Evolutionary conservation across 129 eudicot genomes (phyloP), one percentile per base, ranked within the genome.

Genomic region (Tagetes erecta): DNA sequence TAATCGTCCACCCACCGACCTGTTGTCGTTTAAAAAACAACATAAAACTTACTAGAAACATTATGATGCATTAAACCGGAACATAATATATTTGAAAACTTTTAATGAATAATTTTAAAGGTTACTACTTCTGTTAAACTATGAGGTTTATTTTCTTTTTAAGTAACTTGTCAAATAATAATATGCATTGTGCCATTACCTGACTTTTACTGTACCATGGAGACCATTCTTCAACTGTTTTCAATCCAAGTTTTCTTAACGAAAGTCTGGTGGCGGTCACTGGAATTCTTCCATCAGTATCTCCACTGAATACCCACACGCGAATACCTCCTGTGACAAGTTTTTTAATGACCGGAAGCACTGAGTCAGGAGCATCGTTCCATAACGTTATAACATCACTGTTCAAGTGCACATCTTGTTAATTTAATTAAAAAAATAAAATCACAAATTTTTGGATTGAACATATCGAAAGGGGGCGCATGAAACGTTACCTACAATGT

Each of bases 1-100:
- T 80, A 14, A 92, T 68, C 50, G 95, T 84, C 98, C 98, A 92
- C 31, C 98, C 98, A 4, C 95, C 98, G 62, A 92, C 96, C 97
- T 91, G 8, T 51, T 13, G 7, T 51, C 41, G 13, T 27, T 9
- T 36, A 75, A 41, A 12, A 13, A 60, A 36, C 44, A 60, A 60
- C 67, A 35, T 4, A 60, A 5, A 60, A 10, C 33, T 53, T 5
- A 53, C 5, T 49, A 20, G 27, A 20, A 20, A 20, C 27, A 0
- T 20, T 20, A 20, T 20, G 27, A 20, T 20, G 0, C 27, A 20
- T 20, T 20, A 20, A 20, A 20, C 27, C 27, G 0, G 27, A 20
- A 20, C 27, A 20, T 20, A 20, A 20, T 20, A 20, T 20, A 20
- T 20, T n/a, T n/a, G 27, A 20, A 20, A 20, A 20, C 27, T 20